Evolutionary conservation across 2,329 filamentous ascomycete species (phyloP).

Genomic region (Ilyonectria sp.): DNA sequence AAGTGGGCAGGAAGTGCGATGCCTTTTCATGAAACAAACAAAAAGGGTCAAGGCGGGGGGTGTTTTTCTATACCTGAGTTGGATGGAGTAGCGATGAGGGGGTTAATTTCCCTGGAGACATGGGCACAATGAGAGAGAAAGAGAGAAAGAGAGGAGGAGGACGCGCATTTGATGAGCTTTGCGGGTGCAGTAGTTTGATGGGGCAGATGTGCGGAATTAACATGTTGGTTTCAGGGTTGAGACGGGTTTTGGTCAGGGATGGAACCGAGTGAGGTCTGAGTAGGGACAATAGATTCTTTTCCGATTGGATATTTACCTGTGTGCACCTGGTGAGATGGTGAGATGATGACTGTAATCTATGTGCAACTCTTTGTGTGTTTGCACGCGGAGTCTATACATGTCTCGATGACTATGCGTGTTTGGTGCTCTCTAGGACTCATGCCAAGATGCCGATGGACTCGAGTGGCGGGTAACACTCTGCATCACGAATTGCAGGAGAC

Average conservation of each 20-base stretch:
- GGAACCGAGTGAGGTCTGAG: conserved; percentile 35
- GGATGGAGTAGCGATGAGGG: conserved; percentile 45
- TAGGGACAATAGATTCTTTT: conserved; percentile 50
- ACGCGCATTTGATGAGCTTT: conserved; percentile 19
- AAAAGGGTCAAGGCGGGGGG: conserved; percentile 33
- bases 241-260: conserved; percentile 44
- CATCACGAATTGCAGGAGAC: conserved; percentile 1
- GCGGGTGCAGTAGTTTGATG: conserved; percentile 39
- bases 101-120: conserved; percentile 35
- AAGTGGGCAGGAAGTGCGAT: conserved; percentile 32
- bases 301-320: conserved; percentile 43
- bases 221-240: conserved; percentile 45
- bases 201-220: conserved; percentile 45
- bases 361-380: not conserved
- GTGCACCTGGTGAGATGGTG: conserved; percentile 9
- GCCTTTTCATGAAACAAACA: conserved; percentile 39
- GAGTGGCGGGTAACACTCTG: not conserved
- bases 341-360: not conserved
- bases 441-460: not conserved
- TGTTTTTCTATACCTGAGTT: conserved; percentile 50
- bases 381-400: not conserved
- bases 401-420: not conserved
- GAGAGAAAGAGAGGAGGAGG: conserved; percentile 17
- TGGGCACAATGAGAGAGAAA: conserved; percentile 23
- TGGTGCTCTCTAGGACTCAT: not conserved